Base-by-base conservation (phyloP, 208 protist genomes). In the Crithidia bombi region DNA sequence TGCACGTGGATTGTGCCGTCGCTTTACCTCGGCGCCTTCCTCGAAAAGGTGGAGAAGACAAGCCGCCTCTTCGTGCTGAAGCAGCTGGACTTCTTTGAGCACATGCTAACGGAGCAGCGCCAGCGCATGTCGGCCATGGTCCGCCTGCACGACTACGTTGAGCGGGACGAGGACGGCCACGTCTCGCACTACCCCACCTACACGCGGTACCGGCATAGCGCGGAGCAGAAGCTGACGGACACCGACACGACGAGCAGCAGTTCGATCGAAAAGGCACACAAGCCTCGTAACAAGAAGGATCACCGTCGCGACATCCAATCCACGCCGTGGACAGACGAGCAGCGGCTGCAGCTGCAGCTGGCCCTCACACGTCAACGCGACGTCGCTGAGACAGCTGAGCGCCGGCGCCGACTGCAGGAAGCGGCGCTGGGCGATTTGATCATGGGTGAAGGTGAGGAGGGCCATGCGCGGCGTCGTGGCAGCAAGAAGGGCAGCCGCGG, bases 1-100 rank as follows among this genome's bases (percentile, higher is more conserved):
- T 93, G 90, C 78, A 81, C 91, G 17, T 97, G 79, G 76, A 85
- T 97, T 55, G 79, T 97, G n/a, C 85, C 91, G 14, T 84, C 90
- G 21, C 87, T 97, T 54, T 94, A 86, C 68, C 74, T 96, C 67
- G 94, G 89, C 38, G 87, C 96, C 59, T 95, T 97, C 71, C 69
- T 96, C 50, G 90, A 96, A 56, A 95, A 95, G 82, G 81, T 96
- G 49, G 84, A 93, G 58, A 87, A 84, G 56, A 94, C 86, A 14
- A 86, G 80, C 35, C 79, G 82, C 1, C 78, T 90, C 51, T 95
- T 90, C 61, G 76, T 86, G 50, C 75, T 89, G 30, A 94, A 93
- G 69, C 87, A 95, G 73, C 65, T 95, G 11, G 75, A 90, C 61
- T 66, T 86, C 39, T 93, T 95, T 54, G 85, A 93, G 39, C 66